phyloP scores from a whole-genome alignment of 441 rosid species.

The Syzygium syzygioides region DNA sequence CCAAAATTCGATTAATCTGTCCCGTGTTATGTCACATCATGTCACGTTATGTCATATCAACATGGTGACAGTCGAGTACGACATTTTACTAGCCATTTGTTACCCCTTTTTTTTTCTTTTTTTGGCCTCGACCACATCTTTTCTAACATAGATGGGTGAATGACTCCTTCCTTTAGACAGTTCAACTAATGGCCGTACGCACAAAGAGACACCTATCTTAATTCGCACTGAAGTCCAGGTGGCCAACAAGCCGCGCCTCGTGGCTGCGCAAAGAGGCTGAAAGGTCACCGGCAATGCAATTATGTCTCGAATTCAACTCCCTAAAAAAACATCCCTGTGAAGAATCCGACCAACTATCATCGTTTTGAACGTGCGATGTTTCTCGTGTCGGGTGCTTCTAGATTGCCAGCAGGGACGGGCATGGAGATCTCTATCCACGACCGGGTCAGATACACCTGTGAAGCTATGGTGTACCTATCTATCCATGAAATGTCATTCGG shows the following conservation, averaged over 20 bases:
- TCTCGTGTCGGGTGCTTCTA: neutral
- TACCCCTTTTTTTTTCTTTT: neutral
- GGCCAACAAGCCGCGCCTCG: neutral
- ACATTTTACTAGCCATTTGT: neutral
- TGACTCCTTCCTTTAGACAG: neutral
- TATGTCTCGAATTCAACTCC: neutral
- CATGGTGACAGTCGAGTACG: accelerated
- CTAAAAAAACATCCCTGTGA: neutral
- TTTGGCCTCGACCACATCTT: neutral
- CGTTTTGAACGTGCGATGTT: no score
- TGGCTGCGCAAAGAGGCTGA: neutral
- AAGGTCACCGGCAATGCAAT: neutral
- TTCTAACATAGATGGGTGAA: neutral
- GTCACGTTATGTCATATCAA: no score
- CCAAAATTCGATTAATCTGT: neutral
- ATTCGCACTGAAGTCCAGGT: neutral
- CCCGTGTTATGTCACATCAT: accelerated
- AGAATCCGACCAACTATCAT: neutral
- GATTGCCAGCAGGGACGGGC: neutral
- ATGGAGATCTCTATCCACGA: neutral
- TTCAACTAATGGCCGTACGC: neutral
- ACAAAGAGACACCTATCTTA: neutral
- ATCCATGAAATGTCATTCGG: neutral
- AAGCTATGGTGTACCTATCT: neutral
- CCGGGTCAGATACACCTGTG: accelerated